Conservation (phyloP, 2,329 filamentous ascomycete genomes). For the Ceratocystis destructans region DNA sequence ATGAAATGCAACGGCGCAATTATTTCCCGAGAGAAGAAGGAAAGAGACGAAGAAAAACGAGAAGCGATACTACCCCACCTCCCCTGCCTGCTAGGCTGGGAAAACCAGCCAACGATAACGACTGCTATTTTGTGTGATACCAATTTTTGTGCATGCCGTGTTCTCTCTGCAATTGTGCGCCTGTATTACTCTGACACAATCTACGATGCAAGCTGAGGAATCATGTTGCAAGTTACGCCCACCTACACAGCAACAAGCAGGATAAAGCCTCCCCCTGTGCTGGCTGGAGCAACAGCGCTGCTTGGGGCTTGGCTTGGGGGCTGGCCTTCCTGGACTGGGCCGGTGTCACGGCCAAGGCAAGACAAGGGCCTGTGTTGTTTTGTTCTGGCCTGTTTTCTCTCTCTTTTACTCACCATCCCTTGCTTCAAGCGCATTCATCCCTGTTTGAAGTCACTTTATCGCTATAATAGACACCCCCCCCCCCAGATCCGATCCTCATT, state of each 20-base stretch:
- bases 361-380: background rate
- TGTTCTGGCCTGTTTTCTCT: background rate
- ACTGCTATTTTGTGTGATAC: background rate
- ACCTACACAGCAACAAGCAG: background rate
- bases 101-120: background rate
- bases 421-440: background rate
- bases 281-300: background rate
- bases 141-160: background rate
- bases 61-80: background rate
- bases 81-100: background rate
- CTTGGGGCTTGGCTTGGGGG: background rate
- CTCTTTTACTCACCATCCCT: background rate
- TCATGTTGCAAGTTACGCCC: background rate
- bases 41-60: background rate
- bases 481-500: background rate
- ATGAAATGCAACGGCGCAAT: background rate
- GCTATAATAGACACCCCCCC: background rate
- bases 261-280: background rate
- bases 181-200: background rate
- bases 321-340: background rate
- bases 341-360: background rate
- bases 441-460: background rate
- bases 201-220: background rate
- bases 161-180: background rate
- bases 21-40: background rate